Conservation (phyloP, 768 basidiomycete species). For the Steccherinum ochraceum region DNA sequence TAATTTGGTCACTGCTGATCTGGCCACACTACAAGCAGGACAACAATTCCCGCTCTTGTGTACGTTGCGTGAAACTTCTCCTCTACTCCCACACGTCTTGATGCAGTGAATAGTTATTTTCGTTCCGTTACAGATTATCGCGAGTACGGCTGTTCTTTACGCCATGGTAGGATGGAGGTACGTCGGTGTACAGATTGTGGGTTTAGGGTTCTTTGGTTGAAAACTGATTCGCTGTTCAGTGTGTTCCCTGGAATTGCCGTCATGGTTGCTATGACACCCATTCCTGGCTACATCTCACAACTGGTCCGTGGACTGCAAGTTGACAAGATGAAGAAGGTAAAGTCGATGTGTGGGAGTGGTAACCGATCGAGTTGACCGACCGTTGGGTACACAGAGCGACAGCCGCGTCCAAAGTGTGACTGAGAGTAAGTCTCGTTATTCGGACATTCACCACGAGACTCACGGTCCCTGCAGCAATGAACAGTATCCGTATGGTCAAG, state of each 20-base stretch:
- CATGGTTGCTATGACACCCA: constrained; percentile 34
- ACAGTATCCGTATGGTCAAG: constrained; percentile 42
- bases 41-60: constrained; percentile 12
- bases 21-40: constrained; percentile 22
- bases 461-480: constrained; percentile 27
- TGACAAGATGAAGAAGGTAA: constrained; percentile 34
- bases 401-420: constrained; percentile 39
- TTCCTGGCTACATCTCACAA: constrained; percentile 35
- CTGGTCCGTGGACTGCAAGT: constrained; percentile 29
- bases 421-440: constrained; percentile 30
- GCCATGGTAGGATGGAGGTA: constrained; percentile 41
- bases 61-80: constrained; percentile 1
- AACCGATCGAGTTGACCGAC: background rate
- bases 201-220: constrained; percentile 12
- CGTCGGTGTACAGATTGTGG: constrained; percentile 1
- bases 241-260: constrained; percentile 17
- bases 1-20: constrained; percentile 46
- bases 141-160: constrained; percentile 35
- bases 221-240: constrained; percentile 31
- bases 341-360: background rate
- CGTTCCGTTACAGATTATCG: constrained; percentile 27
- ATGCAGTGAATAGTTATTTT: constrained; percentile 17
- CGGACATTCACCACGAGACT: no score
- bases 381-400: constrained; percentile 30
- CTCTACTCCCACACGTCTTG: background rate